A percentile compares a stretch with the other conserved stretches of the same genome.
phyloP scores from a whole-genome alignment of 345 rosid species.

The Lagerstroemia speciosa region DNA sequence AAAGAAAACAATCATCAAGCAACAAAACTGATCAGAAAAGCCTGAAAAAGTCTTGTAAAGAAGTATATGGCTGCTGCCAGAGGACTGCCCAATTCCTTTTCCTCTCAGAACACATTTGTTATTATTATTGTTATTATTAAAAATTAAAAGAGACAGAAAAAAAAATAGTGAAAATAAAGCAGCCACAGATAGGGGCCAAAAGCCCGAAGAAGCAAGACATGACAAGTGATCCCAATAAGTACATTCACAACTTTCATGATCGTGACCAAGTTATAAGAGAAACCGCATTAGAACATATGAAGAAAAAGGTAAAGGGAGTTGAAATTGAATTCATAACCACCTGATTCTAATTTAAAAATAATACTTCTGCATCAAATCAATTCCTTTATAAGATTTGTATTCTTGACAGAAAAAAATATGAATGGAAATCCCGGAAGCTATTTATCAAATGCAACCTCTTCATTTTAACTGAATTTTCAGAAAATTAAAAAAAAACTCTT shows the following conservation, averaged over 20 bases:
- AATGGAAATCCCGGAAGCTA: no score
- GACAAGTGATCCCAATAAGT: background rate
- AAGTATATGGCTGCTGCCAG: conserved; percentile 14
- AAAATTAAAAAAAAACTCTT: no score
- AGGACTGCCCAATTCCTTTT: background rate
- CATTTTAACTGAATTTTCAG: no score
- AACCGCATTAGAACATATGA: no score
- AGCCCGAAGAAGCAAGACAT: conserved; percentile 2
- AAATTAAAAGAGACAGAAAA: background rate
- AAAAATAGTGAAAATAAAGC: background rate
- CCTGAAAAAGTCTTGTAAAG: conserved; percentile 26
- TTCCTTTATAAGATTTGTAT: no score
- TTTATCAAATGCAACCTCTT: no score
- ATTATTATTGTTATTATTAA: background rate
- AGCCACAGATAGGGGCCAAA: background rate
- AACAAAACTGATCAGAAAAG: conserved; percentile 15
- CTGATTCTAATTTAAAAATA: no score
- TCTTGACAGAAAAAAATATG: no score
- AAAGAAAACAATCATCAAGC: background rate
- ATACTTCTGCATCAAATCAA: no score
- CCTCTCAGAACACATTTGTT: conserved; percentile 6
- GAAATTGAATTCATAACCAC: no score
- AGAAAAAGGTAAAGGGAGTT: no score
- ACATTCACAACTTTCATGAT: conserved; percentile 3
- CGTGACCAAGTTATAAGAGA: background rate